Evolutionary conservation across 371 early-diverging fungal genomes (phyloP).

Genomic region (Apophysomyces trapeziformis): DNA sequence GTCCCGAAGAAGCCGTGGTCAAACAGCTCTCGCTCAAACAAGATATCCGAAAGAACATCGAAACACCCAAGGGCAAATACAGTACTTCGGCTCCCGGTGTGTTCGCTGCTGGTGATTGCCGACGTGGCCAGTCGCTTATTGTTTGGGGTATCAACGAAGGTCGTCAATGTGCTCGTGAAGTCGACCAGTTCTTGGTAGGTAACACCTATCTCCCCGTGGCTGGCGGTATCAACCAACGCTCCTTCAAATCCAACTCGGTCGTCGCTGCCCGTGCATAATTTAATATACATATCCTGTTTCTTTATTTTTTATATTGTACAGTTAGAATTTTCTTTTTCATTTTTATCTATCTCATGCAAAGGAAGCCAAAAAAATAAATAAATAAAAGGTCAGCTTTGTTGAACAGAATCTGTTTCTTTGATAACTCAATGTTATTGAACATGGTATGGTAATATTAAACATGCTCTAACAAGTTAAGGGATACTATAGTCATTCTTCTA

Average conservation of each 20-base stretch:
- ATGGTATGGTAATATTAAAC: too few species aligned
- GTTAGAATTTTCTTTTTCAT: too few species aligned
- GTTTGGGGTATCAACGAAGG: conserved; percentile 99
- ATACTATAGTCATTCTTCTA: too few species aligned
- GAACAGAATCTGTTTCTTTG: too few species aligned
- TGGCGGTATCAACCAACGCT: conserved; percentile 69
- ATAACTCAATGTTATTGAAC: too few species aligned
- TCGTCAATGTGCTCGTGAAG: conserved; percentile 91
- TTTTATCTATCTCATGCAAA: too few species aligned
- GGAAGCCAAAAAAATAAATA: too few species aligned
- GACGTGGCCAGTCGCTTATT: conserved; percentile 93
- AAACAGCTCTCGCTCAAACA: conserved; percentile 80
- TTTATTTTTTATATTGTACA: too few species aligned
- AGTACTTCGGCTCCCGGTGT: conserved; percentile 79
- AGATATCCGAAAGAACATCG: conserved; percentile 77
- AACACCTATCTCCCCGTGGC: conserved; percentile 70
- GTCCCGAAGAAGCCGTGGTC: conserved; percentile 87
- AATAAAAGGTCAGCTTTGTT: too few species aligned
- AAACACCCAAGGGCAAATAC: conserved; percentile 81
- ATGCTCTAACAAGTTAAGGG: too few species aligned
- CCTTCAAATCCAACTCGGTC: conserved; percentile 23
- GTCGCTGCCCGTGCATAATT: not conserved
- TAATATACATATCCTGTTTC: too few species aligned
- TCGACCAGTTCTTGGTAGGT: conserved; percentile 83
- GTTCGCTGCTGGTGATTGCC: conserved; percentile 96